Conservation (phyloP, 1,284 basidiomycete genomes). For the Fomitopsis schrenkii region DNA sequence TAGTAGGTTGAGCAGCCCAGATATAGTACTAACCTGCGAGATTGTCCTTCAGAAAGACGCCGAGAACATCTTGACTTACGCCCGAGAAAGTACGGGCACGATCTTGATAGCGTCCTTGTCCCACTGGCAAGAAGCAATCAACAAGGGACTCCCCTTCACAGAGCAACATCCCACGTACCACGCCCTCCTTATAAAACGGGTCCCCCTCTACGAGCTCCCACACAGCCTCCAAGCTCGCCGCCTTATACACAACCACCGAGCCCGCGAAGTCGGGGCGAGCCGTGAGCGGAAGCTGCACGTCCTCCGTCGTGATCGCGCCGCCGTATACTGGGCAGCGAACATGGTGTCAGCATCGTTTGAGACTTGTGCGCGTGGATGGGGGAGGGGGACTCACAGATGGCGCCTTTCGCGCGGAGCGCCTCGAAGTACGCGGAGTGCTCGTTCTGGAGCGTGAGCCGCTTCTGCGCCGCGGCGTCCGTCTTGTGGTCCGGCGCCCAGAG, state of each 20-base stretch:
- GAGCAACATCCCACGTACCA: background rate
- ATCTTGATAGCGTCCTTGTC: background rate
- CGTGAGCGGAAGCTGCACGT: conserved; percentile 11
- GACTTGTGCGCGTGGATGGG: background rate
- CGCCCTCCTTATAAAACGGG: background rate
- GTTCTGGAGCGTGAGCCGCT: conserved; percentile 26
- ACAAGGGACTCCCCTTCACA: too few species aligned
- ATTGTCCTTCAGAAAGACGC: too few species aligned
- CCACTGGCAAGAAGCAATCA: background rate
- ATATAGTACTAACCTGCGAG: too few species aligned
- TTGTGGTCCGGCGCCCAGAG: conserved; percentile 34
- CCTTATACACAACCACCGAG: conserved; percentile 22
- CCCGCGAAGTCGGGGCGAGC: conserved; percentile 23
- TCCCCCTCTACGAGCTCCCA: conserved; percentile 21
- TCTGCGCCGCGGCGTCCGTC: conserved; percentile 18
- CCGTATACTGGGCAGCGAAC: conserved; percentile 15
- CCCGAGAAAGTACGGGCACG: too few species aligned
- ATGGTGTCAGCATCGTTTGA: too few species aligned
- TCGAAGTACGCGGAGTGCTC: conserved; percentile 7
- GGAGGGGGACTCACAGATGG: conserved; percentile 24
- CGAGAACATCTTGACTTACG: too few species aligned
- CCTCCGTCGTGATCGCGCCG: conserved; percentile 23
- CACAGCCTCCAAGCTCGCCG: conserved; percentile 21
- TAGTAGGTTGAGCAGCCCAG: too few species aligned
- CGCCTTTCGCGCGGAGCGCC: conserved; percentile 13